Conservation (phyloP, 495 filamentous ascomycete genomes). For the Halenospora varia region DNA sequence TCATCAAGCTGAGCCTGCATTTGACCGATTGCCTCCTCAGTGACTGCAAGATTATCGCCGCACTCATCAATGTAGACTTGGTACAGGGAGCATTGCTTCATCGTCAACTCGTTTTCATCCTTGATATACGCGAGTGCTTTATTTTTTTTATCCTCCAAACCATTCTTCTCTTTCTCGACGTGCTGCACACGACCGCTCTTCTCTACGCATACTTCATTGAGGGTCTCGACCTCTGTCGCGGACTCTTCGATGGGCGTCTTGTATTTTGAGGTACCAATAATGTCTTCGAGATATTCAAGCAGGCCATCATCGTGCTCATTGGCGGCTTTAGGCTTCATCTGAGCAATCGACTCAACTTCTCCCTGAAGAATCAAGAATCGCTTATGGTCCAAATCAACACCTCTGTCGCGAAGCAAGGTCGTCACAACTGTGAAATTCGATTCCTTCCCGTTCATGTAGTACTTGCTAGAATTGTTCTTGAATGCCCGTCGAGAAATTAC, state of each 20-base stretch:
- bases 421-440: slow-evolving; percentile 92
- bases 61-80: slow-evolving; percentile 87
- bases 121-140: slow-evolving; percentile 83
- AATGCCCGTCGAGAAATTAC: slow-evolving; percentile 90
- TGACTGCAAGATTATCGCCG: slow-evolving; percentile 81
- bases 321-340: slow-evolving; percentile 96
- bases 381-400: slow-evolving; percentile 96
- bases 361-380: slow-evolving; percentile 96
- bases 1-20: slow-evolving; percentile 84
- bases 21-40: slow-evolving; percentile 82
- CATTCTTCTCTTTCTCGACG: slow-evolving; percentile 93
- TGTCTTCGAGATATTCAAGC: slow-evolving; percentile 95
- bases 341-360: slow-evolving; percentile 96
- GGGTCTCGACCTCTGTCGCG: slow-evolving; percentile 77
- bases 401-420: slow-evolving; percentile 77
- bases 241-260: slow-evolving; percentile 95
- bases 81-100: slow-evolving; percentile 86
- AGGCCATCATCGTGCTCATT: slow-evolving; percentile 95
- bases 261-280: slow-evolving; percentile 97
- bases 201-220: slow-evolving; percentile 92
- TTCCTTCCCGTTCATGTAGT: slow-evolving; percentile 86
- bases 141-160: slow-evolving; percentile 93
- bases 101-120: slow-evolving; percentile 87
- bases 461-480: slow-evolving; percentile 96
- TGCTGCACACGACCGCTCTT: slow-evolving; percentile 94